phyloP scores from a whole-genome alignment of 2,329 filamentous ascomycete species.

The Massarina eburnea region DNA sequence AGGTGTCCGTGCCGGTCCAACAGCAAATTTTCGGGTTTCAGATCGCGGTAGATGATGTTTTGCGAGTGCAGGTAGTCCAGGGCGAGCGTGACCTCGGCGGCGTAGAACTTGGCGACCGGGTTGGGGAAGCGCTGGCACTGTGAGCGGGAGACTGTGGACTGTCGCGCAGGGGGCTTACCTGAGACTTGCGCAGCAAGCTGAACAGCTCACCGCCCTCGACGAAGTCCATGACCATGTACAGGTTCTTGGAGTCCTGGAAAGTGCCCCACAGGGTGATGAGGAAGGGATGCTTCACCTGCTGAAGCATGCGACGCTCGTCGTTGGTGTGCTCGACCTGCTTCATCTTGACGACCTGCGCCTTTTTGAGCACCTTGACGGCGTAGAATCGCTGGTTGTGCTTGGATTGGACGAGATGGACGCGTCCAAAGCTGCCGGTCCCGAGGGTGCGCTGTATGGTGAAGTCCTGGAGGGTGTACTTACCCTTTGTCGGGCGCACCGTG shows the following conservation, averaged over 20 bases:
- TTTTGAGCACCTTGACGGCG: slow-evolving; percentile 97
- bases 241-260: slow-evolving; percentile 90
- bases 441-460: slow-evolving; percentile 89
- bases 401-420: slow-evolving; percentile 94
- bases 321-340: slow-evolving; percentile 99
- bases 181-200: slow-evolving; percentile 89
- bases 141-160: slow-evolving; percentile 1
- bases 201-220: slow-evolving; percentile 98
- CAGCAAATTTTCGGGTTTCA: slow-evolving; percentile 93
- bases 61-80: slow-evolving; percentile 92
- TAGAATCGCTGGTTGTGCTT: slow-evolving; percentile 98
- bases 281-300: slow-evolving; percentile 96
- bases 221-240: slow-evolving; percentile 99
- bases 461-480: slow-evolving; percentile 92
- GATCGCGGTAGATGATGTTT: slow-evolving; percentile 96
- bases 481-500: slow-evolving; percentile 76
- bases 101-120: slow-evolving; percentile 98
- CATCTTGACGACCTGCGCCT: slow-evolving; percentile 98
- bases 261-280: slow-evolving; percentile 98
- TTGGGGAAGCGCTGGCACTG: slow-evolving; percentile 86
- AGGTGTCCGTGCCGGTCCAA: slow-evolving; percentile 91
- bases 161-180: slow-evolving; percentile 58
- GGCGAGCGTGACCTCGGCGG: slow-evolving; percentile 92
- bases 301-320: slow-evolving; percentile 93
- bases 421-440: slow-evolving; percentile 94